Base-by-base conservation (phyloP, 495 filamentous ascomycete species). In the Penicillium desertorum region DNA sequence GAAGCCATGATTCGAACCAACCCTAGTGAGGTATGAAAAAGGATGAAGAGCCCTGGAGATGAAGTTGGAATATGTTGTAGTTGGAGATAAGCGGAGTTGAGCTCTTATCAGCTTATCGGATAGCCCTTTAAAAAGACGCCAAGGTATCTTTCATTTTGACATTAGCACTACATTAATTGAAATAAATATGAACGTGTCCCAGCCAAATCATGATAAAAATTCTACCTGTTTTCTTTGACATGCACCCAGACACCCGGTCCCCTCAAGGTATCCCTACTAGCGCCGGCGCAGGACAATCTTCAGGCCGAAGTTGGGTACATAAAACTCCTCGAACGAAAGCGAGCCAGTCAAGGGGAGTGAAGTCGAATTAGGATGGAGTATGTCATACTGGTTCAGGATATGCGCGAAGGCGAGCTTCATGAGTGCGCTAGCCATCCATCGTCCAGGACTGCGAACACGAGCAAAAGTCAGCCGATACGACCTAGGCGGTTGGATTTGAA, bases 331-430 rank as follows among this genome's bases (percentile, higher is more conserved):
- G 20, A 68, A 66, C 2, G 65, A 68, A 47, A 68, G 56, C 17
- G 60, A 63, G 5, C 60, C 60, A 7, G 54, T 58, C 46, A 68
- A 42, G 2, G 55, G 25, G 1, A 14, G 54, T 1, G 34, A 22
- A 11, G 27, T 37, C 27, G 42, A 59, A 23, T 61, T 61, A 52
- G 56, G 61, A 12, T 69, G 54, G 47, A 62, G 56, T 41, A 83
- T 62, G 29, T 86, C 80, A 55, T 80, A 85, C 25, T 69, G 68
- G 39, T 74, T 59, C 16, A 86, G 49, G 5, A 79, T 53, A 56
- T 78, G 71, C 5, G 73, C 76, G 29, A 85, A 57, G 14, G 83
- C 73, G 43, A 80, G 64, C 60, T 85, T 85, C 69, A 85, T 74
- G 51, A 83, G 74, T 0, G 69, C 75, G 17, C 72, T 72, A 1